phyloP scores from a whole-genome alignment of 148 eudicot genomes.

The Cornus florida region DNA sequence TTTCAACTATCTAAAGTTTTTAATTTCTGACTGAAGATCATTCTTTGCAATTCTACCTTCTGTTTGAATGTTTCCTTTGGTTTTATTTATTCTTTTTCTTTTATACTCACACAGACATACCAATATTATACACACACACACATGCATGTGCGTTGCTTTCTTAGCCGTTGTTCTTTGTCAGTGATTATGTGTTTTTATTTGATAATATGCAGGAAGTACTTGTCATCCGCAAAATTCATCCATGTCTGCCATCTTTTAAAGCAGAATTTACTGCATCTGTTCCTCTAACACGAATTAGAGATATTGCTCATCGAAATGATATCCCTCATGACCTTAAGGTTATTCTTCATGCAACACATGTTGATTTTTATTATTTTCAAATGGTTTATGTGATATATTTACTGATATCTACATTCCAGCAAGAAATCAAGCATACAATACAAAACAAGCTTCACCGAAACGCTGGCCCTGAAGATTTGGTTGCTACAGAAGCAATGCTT shows the following conservation, averaged over 20 bases:
- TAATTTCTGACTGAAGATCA: no score
- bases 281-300: slow-evolving; percentile 93
- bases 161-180: background rate
- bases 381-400: slow-evolving; percentile 1
- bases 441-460: slow-evolving; percentile 97
- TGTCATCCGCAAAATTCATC: slow-evolving; percentile 93
- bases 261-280: slow-evolving; percentile 97
- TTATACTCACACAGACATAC: no score
- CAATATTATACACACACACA: no score
- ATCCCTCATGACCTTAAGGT: slow-evolving; percentile 99
- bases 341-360: background rate
- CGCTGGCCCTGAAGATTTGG: slow-evolving; percentile 99
- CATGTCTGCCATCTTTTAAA: slow-evolving; percentile 94
- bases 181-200: background rate
- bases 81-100: background rate
- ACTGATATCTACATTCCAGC: slow-evolving; percentile 43
- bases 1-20: background rate
- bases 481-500: slow-evolving; percentile 95
- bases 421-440: slow-evolving; percentile 99
- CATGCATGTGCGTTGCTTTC: background rate
- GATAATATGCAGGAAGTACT: slow-evolving; percentile 68
- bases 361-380: slow-evolving; percentile 5
- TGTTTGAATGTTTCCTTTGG: background rate
- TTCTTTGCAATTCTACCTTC: background rate
- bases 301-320: slow-evolving; percentile 90